Base-by-base conservation (phyloP, 1,139 yeast species). In the Geotrichum aggregatum region DNA sequence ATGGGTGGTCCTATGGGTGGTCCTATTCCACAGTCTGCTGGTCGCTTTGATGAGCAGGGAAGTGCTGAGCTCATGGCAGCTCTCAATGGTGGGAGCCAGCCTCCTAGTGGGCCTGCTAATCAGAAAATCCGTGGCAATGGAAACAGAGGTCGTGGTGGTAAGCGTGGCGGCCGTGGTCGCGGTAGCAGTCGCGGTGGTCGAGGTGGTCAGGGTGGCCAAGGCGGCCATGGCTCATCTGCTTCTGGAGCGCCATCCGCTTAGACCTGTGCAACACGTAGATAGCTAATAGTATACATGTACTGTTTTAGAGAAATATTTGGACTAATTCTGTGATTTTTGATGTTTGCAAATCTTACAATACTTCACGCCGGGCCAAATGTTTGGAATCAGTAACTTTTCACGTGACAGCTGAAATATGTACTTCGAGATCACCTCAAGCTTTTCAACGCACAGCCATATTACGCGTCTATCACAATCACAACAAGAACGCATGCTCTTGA, bases 21-120 rank as follows among this genome's bases (percentile, higher is more conserved):
- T 18, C 44, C 22, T 14, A 38, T 7, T 3, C 44, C 24, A 3
- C 45, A 26, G 5, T 28, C 19, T 6, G 8, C 19, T 8, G 34
- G 39, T 8, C 13, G 18, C 7, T 51, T 36, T 50, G 64, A 65
- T 47, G 65, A 57, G 21, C 52, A 58, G 36, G 67, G 66, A 21
- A 59, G 67, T 35, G 63, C 62, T 22, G 69, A 64, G 14, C 53
- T 67, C 49, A 64, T 66, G 63, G 63, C 67, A 16, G 62, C 60
- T 28, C 54, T 65, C 48, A 55, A 61, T 39, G 59, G 62, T 35
- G 54, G 56, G 28, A 52, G 52, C 10, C 40, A 21, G 13, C 44
- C 50, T 21, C 53, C 50, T 18, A 42, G 36, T 26, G 43, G 36
- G 18, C 53, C 51, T 31, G 47, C 46, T 26, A 38, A 43, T 26